Evolutionary conservation across 2,329 filamentous ascomycete genomes (phyloP).

Genomic region (Exophiala sideris): DNA sequence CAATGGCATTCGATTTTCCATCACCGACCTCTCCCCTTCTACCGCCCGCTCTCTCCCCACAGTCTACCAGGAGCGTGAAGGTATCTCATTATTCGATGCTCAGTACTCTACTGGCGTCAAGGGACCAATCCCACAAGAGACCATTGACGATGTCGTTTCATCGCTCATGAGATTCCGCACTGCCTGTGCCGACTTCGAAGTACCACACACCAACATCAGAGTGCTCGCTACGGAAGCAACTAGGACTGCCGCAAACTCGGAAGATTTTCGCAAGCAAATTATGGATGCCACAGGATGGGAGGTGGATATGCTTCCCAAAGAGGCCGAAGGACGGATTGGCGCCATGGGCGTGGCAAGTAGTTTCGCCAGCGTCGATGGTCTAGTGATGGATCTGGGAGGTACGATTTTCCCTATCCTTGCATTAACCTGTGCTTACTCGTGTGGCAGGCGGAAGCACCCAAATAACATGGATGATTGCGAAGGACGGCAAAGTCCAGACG

Average conservation of each 20-base stretch:
- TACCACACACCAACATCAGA: conserved; percentile 62
- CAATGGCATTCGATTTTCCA: conserved; percentile 91
- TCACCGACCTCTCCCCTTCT: conserved; percentile 72
- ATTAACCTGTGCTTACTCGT: neutral
- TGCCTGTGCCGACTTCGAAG: conserved; percentile 67
- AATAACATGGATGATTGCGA: conserved; percentile 62
- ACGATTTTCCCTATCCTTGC: conserved; percentile 2
- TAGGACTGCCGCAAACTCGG: conserved; percentile 71
- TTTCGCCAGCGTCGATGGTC: conserved; percentile 65
- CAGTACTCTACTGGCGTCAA: conserved; percentile 45
- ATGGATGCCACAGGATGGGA: conserved; percentile 60
- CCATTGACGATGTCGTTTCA: conserved; percentile 63
- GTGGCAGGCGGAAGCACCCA: conserved; percentile 47
- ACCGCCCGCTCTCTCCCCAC: conserved; percentile 70
- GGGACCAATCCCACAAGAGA: conserved; percentile 55
- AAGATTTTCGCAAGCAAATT: conserved; percentile 67
- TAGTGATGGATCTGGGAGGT: conserved; percentile 79
- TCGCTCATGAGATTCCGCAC: conserved; percentile 67
- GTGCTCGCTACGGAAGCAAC: conserved; percentile 89
- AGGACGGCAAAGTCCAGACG: conserved; percentile 49
- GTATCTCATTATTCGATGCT: conserved; percentile 85
- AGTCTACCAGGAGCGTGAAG: conserved; percentile 72
- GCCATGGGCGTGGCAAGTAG: conserved; percentile 78
- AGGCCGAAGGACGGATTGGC: conserved; percentile 78
- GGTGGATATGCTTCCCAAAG: conserved; percentile 70